These are phyloP conservation scores for Backusella tarrabulga DNA, from an alignment of 192 early-diverging fungal species.

Conservation along the genomic window DNA sequence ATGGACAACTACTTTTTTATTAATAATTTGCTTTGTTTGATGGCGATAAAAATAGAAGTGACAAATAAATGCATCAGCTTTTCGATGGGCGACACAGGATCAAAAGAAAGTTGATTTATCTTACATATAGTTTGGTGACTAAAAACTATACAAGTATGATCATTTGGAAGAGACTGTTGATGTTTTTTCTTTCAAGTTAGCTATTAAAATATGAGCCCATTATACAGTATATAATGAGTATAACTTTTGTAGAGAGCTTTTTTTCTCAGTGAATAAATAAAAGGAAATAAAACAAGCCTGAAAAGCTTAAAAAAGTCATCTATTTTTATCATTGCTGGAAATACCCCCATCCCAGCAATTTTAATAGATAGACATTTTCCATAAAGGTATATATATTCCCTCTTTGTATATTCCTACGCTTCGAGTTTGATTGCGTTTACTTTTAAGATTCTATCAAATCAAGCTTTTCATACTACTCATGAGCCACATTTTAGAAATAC, in stretches of 20 bases:
- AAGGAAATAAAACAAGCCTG: not conserved
- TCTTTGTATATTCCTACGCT: not conserved
- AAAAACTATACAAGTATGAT: not conserved
- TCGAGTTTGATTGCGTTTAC: not conserved
- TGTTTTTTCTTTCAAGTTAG: not conserved
- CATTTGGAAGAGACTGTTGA: not conserved
- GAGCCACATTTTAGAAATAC: not conserved
- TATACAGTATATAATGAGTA: no score
- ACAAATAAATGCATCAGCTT: slow-evolving; percentile 7
- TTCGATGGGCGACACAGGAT: not conserved
- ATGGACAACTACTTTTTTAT: not conserved
- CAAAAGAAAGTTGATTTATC: not conserved
- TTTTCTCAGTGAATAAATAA: not conserved
- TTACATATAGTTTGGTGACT: not conserved
- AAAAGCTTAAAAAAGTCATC: not conserved
- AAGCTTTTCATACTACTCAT: not conserved
- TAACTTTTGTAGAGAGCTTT: not conserved
- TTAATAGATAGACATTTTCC: not conserved
- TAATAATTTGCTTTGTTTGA: not conserved
- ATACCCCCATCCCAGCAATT: not conserved
- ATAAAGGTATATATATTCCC: not conserved
- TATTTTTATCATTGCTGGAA: not conserved
- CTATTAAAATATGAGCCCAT: not conserved
- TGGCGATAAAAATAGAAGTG: not conserved
- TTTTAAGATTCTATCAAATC: not conserved